Conservation (phyloP, 2,329 filamentous ascomycete species). For the Pseudocercospora musae region DNA sequence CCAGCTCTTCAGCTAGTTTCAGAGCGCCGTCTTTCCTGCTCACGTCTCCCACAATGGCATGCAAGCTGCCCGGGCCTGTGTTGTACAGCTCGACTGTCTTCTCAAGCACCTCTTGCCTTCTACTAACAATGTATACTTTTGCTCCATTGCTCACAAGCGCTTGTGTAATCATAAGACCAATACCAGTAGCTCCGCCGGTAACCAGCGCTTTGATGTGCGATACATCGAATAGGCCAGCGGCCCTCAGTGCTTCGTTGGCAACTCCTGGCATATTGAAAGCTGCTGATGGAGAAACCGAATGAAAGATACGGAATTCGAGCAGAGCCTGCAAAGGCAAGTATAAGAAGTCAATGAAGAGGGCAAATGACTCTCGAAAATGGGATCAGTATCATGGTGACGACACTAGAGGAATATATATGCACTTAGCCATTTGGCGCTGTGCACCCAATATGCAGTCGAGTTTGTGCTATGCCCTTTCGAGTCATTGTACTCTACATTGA, state of each 20-base stretch:
- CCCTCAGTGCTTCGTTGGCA: conserved; percentile 41
- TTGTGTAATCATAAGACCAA: conserved; percentile 38
- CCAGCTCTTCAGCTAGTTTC: conserved; percentile 41
- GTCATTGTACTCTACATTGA: no score
- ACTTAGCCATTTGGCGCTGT: no score
- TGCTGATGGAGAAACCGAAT: no score
- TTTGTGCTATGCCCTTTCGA: no score
- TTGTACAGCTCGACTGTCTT: conserved; percentile 47
- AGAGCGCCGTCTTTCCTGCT: conserved; percentile 52
- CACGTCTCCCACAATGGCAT: conserved; percentile 46
- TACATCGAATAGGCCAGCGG: conserved; percentile 46
- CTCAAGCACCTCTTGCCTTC: conserved; percentile 44
- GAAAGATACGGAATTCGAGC: no score
- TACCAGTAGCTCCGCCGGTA: conserved; percentile 45
- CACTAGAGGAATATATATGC: no score
- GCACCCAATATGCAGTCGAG: no score
- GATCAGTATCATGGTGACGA: no score
- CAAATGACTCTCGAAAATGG: no score
- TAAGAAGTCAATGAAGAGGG: no score
- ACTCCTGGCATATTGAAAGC: conserved; percentile 25
- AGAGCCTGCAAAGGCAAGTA: no score
- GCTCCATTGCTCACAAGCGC: conserved; percentile 37
- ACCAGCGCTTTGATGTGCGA: conserved; percentile 46
- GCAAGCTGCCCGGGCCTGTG: conserved; percentile 42
- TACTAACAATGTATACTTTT: conserved; percentile 48